phyloP scores from a whole-genome alignment of 345 rosid species.

The Acer campestre region DNA sequence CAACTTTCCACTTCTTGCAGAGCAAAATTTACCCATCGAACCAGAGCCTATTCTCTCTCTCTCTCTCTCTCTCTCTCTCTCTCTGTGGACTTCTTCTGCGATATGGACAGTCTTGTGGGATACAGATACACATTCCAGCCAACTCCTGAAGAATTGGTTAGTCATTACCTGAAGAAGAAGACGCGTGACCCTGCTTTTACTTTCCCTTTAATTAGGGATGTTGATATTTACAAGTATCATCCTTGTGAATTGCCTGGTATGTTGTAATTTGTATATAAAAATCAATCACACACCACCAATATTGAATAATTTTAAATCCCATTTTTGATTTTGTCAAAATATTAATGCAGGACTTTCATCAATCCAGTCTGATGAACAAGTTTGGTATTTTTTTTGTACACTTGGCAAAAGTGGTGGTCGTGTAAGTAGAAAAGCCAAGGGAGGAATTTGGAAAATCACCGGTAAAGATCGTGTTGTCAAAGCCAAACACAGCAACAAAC shows the following conservation, averaged over 20 bases:
- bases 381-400: slow-evolving; percentile 41
- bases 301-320: no score
- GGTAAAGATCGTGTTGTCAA: slow-evolving; percentile 31
- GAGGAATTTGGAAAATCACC: slow-evolving; percentile 49
- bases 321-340: no score
- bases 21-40: neutral
- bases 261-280: neutral
- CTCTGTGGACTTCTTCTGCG: no score
- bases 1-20: no score
- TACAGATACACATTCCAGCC: slow-evolving; percentile 25
- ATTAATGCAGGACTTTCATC: neutral
- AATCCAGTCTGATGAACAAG: slow-evolving; percentile 25
- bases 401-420: slow-evolving; percentile 15
- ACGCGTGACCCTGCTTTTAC: slow-evolving; percentile 14
- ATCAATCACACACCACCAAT: no score
- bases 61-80: neutral
- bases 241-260: slow-evolving; percentile 21
- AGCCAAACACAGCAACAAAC: slow-evolving; percentile 8
- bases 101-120: slow-evolving; percentile 12
- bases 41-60: neutral
- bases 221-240: slow-evolving; percentile 19
- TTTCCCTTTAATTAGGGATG: slow-evolving; percentile 7
- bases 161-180: slow-evolving; percentile 1
- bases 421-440: slow-evolving; percentile 27
- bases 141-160: slow-evolving; percentile 26